phyloP scores from a whole-genome alignment of 2,329 filamentous ascomycete genomes.

The Claviceps arundinis region DNA sequence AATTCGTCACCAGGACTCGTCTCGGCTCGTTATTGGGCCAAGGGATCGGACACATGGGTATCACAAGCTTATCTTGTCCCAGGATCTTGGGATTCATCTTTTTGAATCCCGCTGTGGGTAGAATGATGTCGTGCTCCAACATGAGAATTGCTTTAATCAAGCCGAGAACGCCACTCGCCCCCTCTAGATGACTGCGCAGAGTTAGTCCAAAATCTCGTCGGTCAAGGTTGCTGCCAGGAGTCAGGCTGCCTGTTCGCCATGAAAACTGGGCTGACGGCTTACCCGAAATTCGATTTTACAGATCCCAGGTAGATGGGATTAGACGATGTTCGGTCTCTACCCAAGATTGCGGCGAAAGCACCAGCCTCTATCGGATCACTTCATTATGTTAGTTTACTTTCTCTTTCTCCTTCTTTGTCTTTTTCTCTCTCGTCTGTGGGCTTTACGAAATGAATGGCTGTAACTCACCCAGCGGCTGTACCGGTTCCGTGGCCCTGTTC shows the following conservation, averaged over 20 bases:
- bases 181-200: constrained; percentile 11
- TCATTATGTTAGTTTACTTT: not conserved
- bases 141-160: constrained; percentile 16
- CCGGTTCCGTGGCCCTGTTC: constrained; percentile 11
- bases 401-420: not conserved
- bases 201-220: not conserved
- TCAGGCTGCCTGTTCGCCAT: not conserved
- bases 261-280: not conserved
- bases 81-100: constrained; percentile 10
- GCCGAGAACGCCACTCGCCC: constrained; percentile 13
- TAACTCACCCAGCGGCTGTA: constrained; percentile 17
- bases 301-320: constrained; percentile 15
- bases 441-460: not conserved
- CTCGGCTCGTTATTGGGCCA: constrained; percentile 10
- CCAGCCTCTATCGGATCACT: constrained; percentile 24
- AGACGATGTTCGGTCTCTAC: constrained; percentile 9
- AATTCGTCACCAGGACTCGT: constrained; percentile 14
- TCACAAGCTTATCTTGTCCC: constrained; percentile 5
- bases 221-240: not conserved
- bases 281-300: constrained; percentile 10
- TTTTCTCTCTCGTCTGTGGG: not conserved
- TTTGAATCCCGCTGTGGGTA: constrained; percentile 15
- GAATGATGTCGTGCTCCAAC: constrained; percentile 12
- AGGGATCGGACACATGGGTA: constrained; percentile 7
- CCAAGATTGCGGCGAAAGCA: constrained; percentile 12